phyloP scores from a whole-genome alignment of 768 basidiomycete species.

The Clitopilus passeckerianus region DNA sequence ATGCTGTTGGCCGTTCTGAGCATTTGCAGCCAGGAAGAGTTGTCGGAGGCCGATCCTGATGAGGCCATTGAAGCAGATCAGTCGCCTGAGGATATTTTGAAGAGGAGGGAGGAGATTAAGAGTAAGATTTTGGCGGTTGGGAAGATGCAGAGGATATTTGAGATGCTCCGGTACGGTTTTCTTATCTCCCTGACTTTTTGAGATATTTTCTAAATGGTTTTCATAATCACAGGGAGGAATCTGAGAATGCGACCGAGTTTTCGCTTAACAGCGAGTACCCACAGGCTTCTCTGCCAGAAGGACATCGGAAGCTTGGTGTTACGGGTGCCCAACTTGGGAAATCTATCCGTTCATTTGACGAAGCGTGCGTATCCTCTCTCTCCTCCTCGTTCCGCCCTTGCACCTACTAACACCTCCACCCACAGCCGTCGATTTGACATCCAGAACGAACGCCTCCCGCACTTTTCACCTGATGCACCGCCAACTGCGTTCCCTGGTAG shows the following conservation, averaged over 20 bases:
- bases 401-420: neutral
- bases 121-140: conserved; percentile 94
- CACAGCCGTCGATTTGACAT: conserved; percentile 66
- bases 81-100: conserved; percentile 37
- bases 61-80: conserved; percentile 20
- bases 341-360: conserved; percentile 68
- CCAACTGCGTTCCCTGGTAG: conserved; percentile 54
- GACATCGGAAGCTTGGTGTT: conserved; percentile 48
- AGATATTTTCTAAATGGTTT: neutral
- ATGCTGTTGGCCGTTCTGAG: conserved; percentile 95
- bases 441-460: conserved; percentile 71
- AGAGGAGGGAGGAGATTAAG: conserved; percentile 75
- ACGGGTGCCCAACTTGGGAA: conserved; percentile 54
- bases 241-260: conserved; percentile 75
- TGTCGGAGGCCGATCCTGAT: conserved; percentile 52
- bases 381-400: neutral
- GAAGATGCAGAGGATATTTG: conserved; percentile 86
- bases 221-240: conserved; percentile 53
- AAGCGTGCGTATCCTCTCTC: conserved; percentile 50
- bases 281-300: conserved; percentile 18
- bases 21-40: conserved; percentile 91
- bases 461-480: conserved; percentile 34
- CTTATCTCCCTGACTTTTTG: neutral
- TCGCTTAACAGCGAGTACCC: conserved; percentile 24
- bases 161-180: conserved; percentile 74